These are phyloP conservation scores for Neopestalotiopsis sp. DNA, from an alignment of 2,329 filamentous ascomycete genomes.

Conservation along the genomic window DNA sequence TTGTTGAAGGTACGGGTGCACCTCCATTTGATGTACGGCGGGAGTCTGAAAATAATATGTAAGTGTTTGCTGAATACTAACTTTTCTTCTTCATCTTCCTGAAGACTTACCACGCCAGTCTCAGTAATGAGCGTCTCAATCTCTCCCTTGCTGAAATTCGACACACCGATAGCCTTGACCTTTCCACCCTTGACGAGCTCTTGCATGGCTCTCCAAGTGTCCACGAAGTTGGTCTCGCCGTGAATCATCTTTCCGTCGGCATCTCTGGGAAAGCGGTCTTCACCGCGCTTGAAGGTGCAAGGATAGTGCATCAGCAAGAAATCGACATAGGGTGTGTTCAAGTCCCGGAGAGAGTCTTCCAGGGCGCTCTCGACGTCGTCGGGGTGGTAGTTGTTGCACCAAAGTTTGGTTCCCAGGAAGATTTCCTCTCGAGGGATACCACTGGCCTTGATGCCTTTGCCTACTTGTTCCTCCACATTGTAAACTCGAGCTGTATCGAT, in stretches of 20 bases:
- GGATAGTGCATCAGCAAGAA: constrained; percentile 32
- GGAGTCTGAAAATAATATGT: constrained; percentile 14
- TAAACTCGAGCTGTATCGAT: constrained; percentile 39
- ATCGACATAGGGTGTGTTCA: constrained; percentile 43
- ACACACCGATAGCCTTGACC: constrained; percentile 61
- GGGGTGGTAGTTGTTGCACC: constrained; percentile 35
- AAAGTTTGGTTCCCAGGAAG: constrained; percentile 36
- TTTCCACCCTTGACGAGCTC: constrained; percentile 58
- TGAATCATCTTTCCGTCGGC: constrained; percentile 21
- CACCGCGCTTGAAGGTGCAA: neutral
- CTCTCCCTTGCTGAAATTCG: constrained; percentile 59
- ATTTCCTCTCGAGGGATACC: constrained; percentile 34
- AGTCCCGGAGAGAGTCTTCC: constrained; percentile 38
- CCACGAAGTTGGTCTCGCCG: constrained; percentile 28
- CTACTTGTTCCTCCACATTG: constrained; percentile 27
- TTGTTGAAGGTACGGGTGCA: constrained; percentile 52
- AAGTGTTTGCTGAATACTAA: constrained; percentile 19
- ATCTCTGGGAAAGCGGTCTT: constrained; percentile 26
- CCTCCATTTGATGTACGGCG: constrained; percentile 57
- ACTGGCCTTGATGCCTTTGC: constrained; percentile 28
- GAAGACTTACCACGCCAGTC: constrained; percentile 26
- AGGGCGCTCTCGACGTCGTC: constrained; percentile 37
- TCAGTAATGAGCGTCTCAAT: constrained; percentile 47
- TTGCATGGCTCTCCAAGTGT: constrained; percentile 26
- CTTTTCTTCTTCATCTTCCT: neutral